These are phyloP conservation scores for Forsythia viridissima DNA, from an alignment of 257 asterid genomes.

Conservation along the genomic window DNA sequence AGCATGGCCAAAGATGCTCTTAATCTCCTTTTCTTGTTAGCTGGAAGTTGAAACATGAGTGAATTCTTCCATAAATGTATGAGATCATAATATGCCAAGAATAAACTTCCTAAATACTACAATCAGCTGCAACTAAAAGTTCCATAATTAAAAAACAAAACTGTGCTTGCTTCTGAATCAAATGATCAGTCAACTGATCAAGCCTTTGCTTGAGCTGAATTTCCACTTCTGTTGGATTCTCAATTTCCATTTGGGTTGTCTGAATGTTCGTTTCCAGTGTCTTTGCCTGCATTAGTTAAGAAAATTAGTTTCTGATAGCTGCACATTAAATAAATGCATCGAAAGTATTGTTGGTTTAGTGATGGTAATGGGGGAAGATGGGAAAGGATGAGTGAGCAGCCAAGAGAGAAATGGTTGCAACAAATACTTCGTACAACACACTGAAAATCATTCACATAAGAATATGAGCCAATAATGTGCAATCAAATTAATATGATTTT, in stretches of 20 bases:
- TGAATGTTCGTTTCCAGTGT: slow-evolving; percentile 72
- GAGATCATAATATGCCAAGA: neutral
- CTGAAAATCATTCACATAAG: neutral
- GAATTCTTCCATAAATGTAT: neutral
- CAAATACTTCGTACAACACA: neutral
- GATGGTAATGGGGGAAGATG: neutral
- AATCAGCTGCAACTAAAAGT: slow-evolving; percentile 4
- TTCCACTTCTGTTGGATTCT: slow-evolving; percentile 79
- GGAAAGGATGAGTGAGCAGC: neutral
- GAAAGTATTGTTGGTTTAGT: neutral
- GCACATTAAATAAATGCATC: neutral
- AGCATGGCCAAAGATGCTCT: neutral
- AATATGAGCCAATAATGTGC: neutral
- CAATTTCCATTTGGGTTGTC: slow-evolving; percentile 59
- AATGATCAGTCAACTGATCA: slow-evolving; percentile 81
- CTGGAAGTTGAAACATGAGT: slow-evolving; percentile 8
- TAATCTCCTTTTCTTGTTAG: slow-evolving; percentile 7
- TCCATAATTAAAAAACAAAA: slow-evolving; percentile 37
- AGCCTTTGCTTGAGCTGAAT: slow-evolving; percentile 93
- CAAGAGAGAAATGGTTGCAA: neutral
- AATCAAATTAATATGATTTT: neutral
- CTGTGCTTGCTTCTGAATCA: slow-evolving; percentile 97
- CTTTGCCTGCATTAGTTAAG: slow-evolving; percentile 55
- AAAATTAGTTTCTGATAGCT: slow-evolving; percentile 7
- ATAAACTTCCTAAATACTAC: neutral